Evolutionary conservation across 179 eudicot genomes (phyloP).

Genomic region (Heliamphora pulchella): DNA sequence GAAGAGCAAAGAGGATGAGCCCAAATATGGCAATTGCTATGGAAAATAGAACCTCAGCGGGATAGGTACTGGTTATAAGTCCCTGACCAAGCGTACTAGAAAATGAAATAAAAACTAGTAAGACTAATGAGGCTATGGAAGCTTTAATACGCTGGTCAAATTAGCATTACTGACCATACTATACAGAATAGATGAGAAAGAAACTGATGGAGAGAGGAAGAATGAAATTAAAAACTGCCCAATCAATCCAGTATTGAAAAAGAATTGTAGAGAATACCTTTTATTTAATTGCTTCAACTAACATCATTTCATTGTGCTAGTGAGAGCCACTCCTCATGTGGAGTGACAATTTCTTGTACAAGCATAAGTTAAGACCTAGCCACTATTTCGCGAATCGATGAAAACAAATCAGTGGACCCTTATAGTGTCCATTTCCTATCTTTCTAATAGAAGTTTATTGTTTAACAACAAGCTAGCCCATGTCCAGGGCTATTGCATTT

Average conservation of each 20-base stretch:
- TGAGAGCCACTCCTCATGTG: neutral
- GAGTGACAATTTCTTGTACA: neutral
- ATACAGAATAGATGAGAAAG: neutral
- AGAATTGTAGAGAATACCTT: neutral
- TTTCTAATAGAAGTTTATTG: neutral
- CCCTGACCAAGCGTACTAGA: constrained; percentile 86
- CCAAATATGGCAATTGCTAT: constrained; percentile 76
- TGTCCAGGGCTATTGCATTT: too few species aligned
- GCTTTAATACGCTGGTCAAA: neutral
- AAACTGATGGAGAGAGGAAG: neutral
- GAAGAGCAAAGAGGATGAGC: constrained; percentile 75
- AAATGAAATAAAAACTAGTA: neutral
- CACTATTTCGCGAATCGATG: neutral
- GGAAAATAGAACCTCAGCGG: constrained; percentile 73
- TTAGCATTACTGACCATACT: neutral
- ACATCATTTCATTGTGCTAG: neutral
- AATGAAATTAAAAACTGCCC: neutral
- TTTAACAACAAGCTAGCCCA: too few species aligned
- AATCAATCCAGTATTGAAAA: constrained; percentile 1
- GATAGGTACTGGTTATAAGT: constrained; percentile 75
- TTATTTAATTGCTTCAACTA: neutral
- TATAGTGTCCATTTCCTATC: neutral
- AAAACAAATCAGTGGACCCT: neutral
- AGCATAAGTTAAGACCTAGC: neutral
- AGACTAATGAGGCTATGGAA: neutral